Evolutionary conservation across 306 rosid species (phyloP), one percentile per base, ranked within the genome.

Genomic region (Ormosia semicastrata): DNA sequence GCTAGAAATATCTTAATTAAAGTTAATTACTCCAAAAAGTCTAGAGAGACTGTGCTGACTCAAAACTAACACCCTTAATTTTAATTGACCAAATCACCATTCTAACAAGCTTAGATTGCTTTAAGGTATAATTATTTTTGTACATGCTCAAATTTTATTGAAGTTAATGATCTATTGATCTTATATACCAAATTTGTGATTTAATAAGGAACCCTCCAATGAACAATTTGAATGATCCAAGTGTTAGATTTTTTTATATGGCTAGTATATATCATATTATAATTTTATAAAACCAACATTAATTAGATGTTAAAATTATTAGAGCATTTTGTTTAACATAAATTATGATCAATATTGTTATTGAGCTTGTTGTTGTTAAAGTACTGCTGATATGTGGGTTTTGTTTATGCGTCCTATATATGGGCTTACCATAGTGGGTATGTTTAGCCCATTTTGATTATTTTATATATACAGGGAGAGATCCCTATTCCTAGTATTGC

Each of bases 191-290:
- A 34, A 37, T 46, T 10, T 46, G 24, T 56, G 44, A 75, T 50
- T 17, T 8, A 44, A 24, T 6, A 34, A 47, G 71, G 17, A 71
- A 56, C 24, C 39, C 32, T 74, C 29, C 24, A 54, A 18, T 43
- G 8, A 34, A n/a, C 41, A 70, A 59, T 82, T 78, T 74, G 43
- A 72, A 72, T 11, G 5, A 52, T 78, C 62, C 57, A 82, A 74
- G 64, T 29, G 24, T 24, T 24, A 24, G 1, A 24, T 24, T 24
- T 0, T 24, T 24, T 24, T 24, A 24, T 24, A 24, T 24, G 24
- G 24, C 24, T 24, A 24, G 24, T 1, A 24, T 24, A 24, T 24
- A 24, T 24, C 24, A 24, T 24, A 24, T 24, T 24, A 24, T 24
- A 24, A 24, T 24, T 24, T 24, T 24, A 24, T 24, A 24, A 24